Percentiles rank a stretch among this genome's conserved stretches.
Conservation (phyloP, 2,329 filamentous ascomycete species). For the Fusarium aywerte region DNA sequence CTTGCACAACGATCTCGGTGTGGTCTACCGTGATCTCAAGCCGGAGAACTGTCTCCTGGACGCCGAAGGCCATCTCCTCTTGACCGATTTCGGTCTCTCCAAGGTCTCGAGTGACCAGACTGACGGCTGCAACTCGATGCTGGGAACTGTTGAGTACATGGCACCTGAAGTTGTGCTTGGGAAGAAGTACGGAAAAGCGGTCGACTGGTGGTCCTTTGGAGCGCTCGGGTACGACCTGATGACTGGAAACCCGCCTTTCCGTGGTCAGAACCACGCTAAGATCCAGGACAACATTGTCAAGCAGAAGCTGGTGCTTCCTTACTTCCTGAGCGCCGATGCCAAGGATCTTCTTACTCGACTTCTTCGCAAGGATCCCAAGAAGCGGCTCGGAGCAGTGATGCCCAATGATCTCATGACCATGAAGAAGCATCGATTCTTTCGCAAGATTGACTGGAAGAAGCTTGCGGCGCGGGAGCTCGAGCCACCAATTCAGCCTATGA, state of each 20-base stretch:
- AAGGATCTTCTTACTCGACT: slow-evolving; percentile 93
- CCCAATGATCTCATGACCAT: slow-evolving; percentile 86
- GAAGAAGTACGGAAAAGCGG: slow-evolving; percentile 89
- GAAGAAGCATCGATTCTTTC: slow-evolving; percentile 96
- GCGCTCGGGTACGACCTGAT: slow-evolving; percentile 92
- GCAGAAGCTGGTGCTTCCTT: slow-evolving; percentile 88
- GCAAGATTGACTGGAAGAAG: slow-evolving; percentile 93
- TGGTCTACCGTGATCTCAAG: slow-evolving; percentile 97
- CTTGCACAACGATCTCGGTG: slow-evolving; percentile 89
- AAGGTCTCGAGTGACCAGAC: slow-evolving; percentile 82
- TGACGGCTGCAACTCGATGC: slow-evolving; percentile 83
- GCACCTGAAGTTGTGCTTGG: slow-evolving; percentile 93
- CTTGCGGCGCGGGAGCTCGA: slow-evolving; percentile 84
- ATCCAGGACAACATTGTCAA: slow-evolving; percentile 96
- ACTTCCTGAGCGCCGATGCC: slow-evolving; percentile 89
- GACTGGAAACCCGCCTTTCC: slow-evolving; percentile 91
- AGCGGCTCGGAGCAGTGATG: slow-evolving; percentile 89
- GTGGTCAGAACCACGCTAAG: slow-evolving; percentile 90
- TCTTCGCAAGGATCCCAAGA: slow-evolving; percentile 89
- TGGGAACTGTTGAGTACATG: slow-evolving; percentile 99
- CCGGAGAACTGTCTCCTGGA: slow-evolving; percentile 97
- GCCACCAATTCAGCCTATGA: slow-evolving; percentile 90
- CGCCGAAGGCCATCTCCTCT: slow-evolving; percentile 86
- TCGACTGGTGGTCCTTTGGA: slow-evolving; percentile 99
- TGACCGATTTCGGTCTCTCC: slow-evolving; percentile 96